Evolutionary conservation across 208 protist species (phyloP), one percentile per base, ranked within the genome.

Genomic region (Herpetomonas samuelpessoai): DNA sequence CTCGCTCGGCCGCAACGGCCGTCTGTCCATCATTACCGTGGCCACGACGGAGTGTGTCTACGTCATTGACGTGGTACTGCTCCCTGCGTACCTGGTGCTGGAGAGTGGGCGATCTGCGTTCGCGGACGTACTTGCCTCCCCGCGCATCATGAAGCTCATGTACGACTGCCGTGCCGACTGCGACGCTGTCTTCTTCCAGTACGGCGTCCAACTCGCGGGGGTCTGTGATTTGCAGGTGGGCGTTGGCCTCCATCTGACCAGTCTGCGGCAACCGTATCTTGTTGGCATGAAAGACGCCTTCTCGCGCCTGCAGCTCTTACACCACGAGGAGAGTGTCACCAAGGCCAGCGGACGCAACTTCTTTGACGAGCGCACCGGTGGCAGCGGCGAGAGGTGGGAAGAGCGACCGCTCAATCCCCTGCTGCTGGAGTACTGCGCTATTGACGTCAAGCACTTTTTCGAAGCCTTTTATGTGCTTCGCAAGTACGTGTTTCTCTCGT

Each of bases 361-460:
- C 26, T 88, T 88, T 45, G 74, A 88, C 52, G 53, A 66, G 3
- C 39, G 65, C 26, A 62, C 57, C 18, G 81, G 81, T 16, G 81
- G 81, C 48, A 71, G 52, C 49, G 79, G 71, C 22, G 77, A 88
- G 19, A 35, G 57, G 22, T 88, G 81, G 77, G 71, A 76, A 47
- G 50, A 68, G 41, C 73, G 81, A 0, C 81, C 77, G n/a, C 71
- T 88, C 22, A 31, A 57, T 26, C 61, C 62, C 4, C 31, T 82
- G 26, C 67, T 88, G n/a, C 26, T 79, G 22, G 56, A 74, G 53
- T 88, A 88, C 71, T 88, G 81, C 44, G 75, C 74, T 16, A 74
- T 88, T 1, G 78, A 83, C 25, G 81, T 84, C 18, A 78, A 81
- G 62, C 78, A 84, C 51, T 88, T 88, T 54, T 88, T 88, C 44